Conservation (phyloP, 2,329 filamentous ascomycete genomes). For the Fusarium longipes region DNA sequence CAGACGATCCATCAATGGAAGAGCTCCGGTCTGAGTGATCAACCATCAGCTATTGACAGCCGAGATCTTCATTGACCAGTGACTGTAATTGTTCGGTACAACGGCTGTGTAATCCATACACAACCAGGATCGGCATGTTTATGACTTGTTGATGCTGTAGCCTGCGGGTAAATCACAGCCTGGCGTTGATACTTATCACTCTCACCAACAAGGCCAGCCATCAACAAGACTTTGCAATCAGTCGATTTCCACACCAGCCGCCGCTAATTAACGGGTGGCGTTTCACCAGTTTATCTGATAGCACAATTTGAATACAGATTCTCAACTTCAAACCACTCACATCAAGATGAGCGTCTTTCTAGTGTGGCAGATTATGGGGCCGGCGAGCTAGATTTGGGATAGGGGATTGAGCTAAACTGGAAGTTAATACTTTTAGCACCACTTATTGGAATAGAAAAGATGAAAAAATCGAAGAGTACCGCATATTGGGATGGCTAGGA, state of each 20-base stretch:
- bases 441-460: not conserved
- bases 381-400: conserved; percentile 15
- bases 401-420: conserved; percentile 17
- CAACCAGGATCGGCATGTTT: not conserved
- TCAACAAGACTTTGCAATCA: not conserved
- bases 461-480: conserved; percentile 13
- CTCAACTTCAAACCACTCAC: conserved; percentile 1
- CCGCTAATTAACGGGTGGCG: conserved; percentile 39
- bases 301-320: not conserved
- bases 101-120: not conserved
- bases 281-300: conserved; percentile 35
- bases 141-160: not conserved
- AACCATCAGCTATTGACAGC: conserved; percentile 10
- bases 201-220: not conserved
- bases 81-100: not conserved
- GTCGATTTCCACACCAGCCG: not conserved
- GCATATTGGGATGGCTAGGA: no score
- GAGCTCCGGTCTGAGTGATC: conserved; percentile 8
- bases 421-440: conserved; percentile 10
- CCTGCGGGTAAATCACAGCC: conserved; percentile 7
- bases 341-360: conserved; percentile 7
- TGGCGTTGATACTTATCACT: not conserved
- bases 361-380: conserved; percentile 14
- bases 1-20: not conserved
- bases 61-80: conserved; percentile 14